Conservation (phyloP, 164 flowering plant species). For the Vitis labrusca region DNA sequence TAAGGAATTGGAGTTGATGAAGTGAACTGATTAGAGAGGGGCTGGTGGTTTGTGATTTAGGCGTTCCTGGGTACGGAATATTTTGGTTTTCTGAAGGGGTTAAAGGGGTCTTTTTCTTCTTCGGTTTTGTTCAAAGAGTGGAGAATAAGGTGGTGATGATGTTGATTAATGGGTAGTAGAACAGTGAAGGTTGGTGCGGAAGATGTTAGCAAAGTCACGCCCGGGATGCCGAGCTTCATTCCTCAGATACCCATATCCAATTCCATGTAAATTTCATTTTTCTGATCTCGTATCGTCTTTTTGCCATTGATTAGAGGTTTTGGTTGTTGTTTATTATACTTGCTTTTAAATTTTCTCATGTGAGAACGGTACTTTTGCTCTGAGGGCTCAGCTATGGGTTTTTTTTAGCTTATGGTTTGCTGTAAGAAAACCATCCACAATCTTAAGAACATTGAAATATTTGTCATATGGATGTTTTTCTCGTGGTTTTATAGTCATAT, state of each 20-base stretch:
- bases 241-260: constrained; percentile 22
- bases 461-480: too few relatives aligned
- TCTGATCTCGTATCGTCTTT: not conserved
- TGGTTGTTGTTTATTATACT: too few relatives aligned
- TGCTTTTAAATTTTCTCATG: too few relatives aligned
- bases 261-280: constrained; percentile 20
- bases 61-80: not conserved
- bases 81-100: not conserved
- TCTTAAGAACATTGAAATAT: too few relatives aligned
- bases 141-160: constrained; percentile 14
- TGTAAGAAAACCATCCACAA: too few relatives aligned
- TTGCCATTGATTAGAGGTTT: not conserved
- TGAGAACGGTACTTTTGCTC: too few relatives aligned
- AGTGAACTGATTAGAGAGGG: not conserved
- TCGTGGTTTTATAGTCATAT: too few relatives aligned
- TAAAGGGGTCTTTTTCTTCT: not conserved
- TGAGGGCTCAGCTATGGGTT: too few relatives aligned
- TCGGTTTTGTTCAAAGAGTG: not conserved
- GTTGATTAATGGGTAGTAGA: constrained; percentile 35
- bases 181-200: constrained; percentile 19
- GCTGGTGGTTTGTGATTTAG: not conserved
- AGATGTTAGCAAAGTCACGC: constrained; percentile 18
- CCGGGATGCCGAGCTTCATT: constrained; percentile 36
- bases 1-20: not conserved
- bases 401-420: too few relatives aligned